Conservation (phyloP, 441 rosid species). For the Mallotus repandus region DNA sequence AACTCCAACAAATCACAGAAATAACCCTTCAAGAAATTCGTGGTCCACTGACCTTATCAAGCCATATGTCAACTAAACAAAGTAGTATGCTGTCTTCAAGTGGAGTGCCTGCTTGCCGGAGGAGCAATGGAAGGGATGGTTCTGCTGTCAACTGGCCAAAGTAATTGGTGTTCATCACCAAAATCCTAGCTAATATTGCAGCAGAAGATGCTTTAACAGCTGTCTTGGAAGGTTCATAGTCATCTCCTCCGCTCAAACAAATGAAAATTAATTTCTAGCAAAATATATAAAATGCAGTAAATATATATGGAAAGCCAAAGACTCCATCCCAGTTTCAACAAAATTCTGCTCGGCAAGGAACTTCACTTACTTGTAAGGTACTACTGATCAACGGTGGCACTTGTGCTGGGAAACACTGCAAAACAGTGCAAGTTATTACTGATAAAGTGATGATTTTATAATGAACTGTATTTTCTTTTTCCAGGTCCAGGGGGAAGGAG, state of each 20-base stretch:
- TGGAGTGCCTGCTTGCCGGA: constrained; percentile 72
- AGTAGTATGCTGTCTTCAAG: constrained; percentile 79
- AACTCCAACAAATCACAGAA: constrained; percentile 4
- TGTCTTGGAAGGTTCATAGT: constrained; percentile 76
- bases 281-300: constrained; percentile 19
- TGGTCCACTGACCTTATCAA: constrained; percentile 72
- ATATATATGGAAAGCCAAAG: constrained; percentile 3
- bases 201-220: constrained; percentile 84
- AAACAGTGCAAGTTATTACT: not conserved
- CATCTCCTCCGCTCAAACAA: constrained; percentile 92
- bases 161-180: constrained; percentile 89
- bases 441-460: not conserved
- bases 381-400: constrained; percentile 84
- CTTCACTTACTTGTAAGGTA: constrained; percentile 67
- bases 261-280: constrained; percentile 73
- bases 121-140: constrained; percentile 64
- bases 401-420: constrained; percentile 86
- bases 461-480: too few species aligned
- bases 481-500: too few species aligned
- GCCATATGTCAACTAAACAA: constrained; percentile 91
- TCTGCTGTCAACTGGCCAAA: constrained; percentile 89
- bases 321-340: not conserved
- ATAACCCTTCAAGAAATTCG: constrained; percentile 8
- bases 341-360: constrained; percentile 16
- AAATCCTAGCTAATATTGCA: constrained; percentile 85